Evolutionary conservation across 2,329 filamentous ascomycete genomes (phyloP), one percentile per base, ranked within the genome.

Genomic region (Epicoccum sorghinum): DNA sequence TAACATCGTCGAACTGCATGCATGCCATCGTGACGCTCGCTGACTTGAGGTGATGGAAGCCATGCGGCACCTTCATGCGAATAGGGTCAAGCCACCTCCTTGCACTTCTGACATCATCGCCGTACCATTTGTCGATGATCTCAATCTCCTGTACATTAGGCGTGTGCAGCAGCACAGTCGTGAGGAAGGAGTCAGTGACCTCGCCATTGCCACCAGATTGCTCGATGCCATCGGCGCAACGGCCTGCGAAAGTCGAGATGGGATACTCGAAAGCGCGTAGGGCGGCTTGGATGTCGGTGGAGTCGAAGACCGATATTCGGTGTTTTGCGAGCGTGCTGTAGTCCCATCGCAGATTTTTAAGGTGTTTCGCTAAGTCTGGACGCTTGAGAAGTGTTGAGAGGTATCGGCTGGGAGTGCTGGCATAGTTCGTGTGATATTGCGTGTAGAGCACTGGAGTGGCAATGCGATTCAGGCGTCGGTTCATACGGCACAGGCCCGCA

Each of bases 91-190:
- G 33, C 46, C 52, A 55, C 24, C 47, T 40, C n/a, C 52, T 37
- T 6, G 36, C 38, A 12, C 36, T 33, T 30, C 52, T 46, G 4
- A 55, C 32, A 13, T 55, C 42, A 32, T 55, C 42, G 42, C 52
- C 52, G 32, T 55, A 55, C 52, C 52, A 55, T 38, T 49, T 50
- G 47, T 55, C 52, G 27, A 55, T 38, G 35, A 55, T 13, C 12
- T 55, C 47, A 7, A 55, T 24, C 3, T 46, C 41, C 24, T 42
- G n/a, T 3, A 55, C 3, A 18, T 47, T 25, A 4, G 46, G 52
- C 37, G 47, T 46, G 22, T 55, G 46, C 27, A 55, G 14, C 2
- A 55, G 46, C 25, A 25, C 37, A 6, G 46, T 42, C 7, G 52
- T 47, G 25, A 55, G 36, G 29, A 55, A 50, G 1, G 52, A 41